Conservation (phyloP, 2,329 filamentous ascomycete genomes). For the Cladosporium oxysporum region DNA sequence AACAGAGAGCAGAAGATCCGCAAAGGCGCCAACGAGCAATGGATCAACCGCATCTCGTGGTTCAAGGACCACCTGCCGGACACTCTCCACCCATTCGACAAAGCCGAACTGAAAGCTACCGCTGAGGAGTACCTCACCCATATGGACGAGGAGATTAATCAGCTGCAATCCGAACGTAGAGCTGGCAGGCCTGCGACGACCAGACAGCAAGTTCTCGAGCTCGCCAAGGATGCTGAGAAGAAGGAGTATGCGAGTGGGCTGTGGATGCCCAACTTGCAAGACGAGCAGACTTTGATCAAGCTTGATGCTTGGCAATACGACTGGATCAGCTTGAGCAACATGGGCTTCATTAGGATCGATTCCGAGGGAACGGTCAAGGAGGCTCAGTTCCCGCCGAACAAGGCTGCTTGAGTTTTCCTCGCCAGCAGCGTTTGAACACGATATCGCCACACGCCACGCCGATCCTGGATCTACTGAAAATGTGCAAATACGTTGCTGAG, state of each 20-base stretch:
- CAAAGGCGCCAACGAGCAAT: conserved; percentile 72
- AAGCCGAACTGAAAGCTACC: conserved; percentile 58
- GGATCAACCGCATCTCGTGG: conserved; percentile 61
- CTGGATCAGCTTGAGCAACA: conserved; percentile 75
- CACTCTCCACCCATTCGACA: conserved; percentile 49
- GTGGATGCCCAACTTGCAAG: conserved; percentile 78
- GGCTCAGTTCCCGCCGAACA: conserved; percentile 75
- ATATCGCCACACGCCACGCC: neutral
- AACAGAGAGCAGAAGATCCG: conserved; percentile 69
- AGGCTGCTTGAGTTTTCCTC: conserved; percentile 32
- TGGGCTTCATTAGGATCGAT: conserved; percentile 76
- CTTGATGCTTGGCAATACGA: conserved; percentile 77
- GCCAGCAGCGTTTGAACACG: neutral
- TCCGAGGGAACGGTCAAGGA: conserved; percentile 64
- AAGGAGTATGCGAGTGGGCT: conserved; percentile 84
- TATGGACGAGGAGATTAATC: conserved; percentile 68
- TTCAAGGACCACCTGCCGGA: conserved; percentile 58
- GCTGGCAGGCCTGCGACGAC: conserved; percentile 76
- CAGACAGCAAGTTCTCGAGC: conserved; percentile 74
- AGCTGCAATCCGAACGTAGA: conserved; percentile 68
- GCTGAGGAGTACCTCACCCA: conserved; percentile 56
- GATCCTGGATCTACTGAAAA: neutral
- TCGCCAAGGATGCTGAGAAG: conserved; percentile 69
- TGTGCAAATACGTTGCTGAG: neutral
- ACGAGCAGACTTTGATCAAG: conserved; percentile 63